Evolutionary conservation across 2,329 filamentous ascomycete genomes (phyloP), one percentile per base, ranked within the genome.

Genomic region (Drechmeria coniospora): DNA sequence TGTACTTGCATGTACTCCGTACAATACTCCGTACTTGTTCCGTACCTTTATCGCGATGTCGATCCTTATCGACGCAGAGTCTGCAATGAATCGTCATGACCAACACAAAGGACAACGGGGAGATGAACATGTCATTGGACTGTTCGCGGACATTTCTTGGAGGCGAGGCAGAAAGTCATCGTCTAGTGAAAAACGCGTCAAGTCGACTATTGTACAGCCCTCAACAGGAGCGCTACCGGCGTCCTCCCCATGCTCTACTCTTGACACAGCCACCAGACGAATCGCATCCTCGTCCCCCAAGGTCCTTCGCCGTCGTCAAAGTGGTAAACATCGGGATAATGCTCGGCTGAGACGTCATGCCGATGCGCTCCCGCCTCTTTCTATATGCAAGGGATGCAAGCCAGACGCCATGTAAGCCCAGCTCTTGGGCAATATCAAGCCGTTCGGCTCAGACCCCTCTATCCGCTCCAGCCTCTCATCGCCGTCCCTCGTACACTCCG

Each of bases 191-290:
- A 31, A 32, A 37, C 24, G 23, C 24, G 31, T 23, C 20, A 46
- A 41, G 40, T 33, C 32, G 35, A 45, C 42, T 46, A 47, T 43
- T 44, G 41, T 48, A 47, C 45, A 48, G 37, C 38, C 40, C 36
- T 35, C 24, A 34, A 32, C 32, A 32, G 34, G 30, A 32, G 32
- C 28, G 31, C 34, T 36, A 32, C 35, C 29, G 31, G 20, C 33
- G 35, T 35, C 32, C 36, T 20, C 35, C 38, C 37, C 37, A 43
- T 43, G 34, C 29, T 38, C 34, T 40, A 32, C 31, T 32, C 32
- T 35, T 34, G 32, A 32, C 32, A 37, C 36, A 36, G n/a, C n/a
- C 30, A 32, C 32, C 25, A 31, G 26, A 32, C 18, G 27, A 25
- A 25, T 15, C 26, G 5, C 15, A 28, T 19, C 12, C 32, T 23